Conservation (phyloP, 2,329 filamentous ascomycete genomes). For the Diplodia sapinea region DNA sequence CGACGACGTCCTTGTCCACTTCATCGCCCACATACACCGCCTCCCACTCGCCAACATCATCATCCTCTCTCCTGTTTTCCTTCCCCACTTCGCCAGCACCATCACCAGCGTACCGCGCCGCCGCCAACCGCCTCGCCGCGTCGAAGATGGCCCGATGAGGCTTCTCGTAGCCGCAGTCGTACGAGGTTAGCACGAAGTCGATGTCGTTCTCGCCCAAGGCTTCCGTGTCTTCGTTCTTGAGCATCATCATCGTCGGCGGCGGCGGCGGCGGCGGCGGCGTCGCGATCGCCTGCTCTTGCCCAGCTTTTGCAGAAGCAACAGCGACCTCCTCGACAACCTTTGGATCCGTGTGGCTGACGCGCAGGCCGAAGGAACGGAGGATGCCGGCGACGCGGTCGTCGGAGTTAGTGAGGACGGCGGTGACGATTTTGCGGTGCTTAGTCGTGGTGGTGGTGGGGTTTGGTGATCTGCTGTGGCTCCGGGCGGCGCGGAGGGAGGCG, state of each 20-base stretch:
- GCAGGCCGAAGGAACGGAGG: constrained; percentile 60
- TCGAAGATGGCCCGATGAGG: constrained; percentile 63
- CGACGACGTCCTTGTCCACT: constrained; percentile 57
- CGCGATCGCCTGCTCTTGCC: too few species aligned
- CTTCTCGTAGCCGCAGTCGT: constrained; percentile 67
- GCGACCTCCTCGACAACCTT: neutral
- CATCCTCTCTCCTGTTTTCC: neutral
- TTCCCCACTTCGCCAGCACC: constrained; percentile 21
- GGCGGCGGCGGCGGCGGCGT: too few species aligned
- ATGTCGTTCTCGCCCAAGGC: constrained; percentile 46
- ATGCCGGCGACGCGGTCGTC: constrained; percentile 65
- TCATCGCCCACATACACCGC: constrained; percentile 64
- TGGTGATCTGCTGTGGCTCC: neutral
- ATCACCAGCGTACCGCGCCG: constrained; percentile 39
- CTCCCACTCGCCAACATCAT: constrained; percentile 39
- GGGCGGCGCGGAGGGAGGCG: constrained; percentile 44
- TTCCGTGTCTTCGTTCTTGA: neutral
- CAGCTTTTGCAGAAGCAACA: neutral
- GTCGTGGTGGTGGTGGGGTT: neutral
- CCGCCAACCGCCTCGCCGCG: constrained; percentile 57
- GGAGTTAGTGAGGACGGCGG: constrained; percentile 68
- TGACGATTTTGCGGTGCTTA: constrained; percentile 48
- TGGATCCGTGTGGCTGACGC: constrained; percentile 42
- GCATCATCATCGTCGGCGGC: too few species aligned
- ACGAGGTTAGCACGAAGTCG: constrained; percentile 66